Base-by-base conservation (phyloP, 176 grass and related monocot genomes). In the Elaeis guineensis region DNA sequence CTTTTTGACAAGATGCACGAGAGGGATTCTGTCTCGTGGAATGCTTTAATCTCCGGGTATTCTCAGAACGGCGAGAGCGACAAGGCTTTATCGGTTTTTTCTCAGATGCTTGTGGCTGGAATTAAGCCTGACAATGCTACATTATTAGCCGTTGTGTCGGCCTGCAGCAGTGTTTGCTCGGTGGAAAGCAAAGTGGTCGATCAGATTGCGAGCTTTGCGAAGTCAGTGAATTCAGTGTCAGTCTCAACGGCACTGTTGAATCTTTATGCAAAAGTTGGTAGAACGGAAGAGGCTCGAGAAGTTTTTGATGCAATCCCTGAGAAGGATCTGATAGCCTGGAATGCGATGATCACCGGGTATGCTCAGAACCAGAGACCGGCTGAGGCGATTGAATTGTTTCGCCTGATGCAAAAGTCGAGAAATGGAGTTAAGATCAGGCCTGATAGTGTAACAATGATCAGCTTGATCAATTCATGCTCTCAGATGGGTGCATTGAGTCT, bases 301-400 rank as follows among this genome's bases (percentile, higher is more conserved):
- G 32, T 49, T 21, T 63, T 63, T 21, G 61, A 50, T 44, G 30
- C 12, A 32, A 63, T 63, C 30, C 61, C 61, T 18, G 30, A 49
- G 32, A 63, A 63, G 30, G 61, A 63, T 14, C 61, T 63, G 5
- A 19, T 63, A n/a, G 61, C 61, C 21, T 63, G 61, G 61, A 63
- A 63, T 63, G 61, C 61, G n/a, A 63, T 63, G 61, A 63, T 63
- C 18, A 11, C 61, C 18, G 61, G 30, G 3, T 63, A 50, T 63
- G 29, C 61, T 21, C 61, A 50, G 35, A 63, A 63, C 44, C 8
- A 50, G 61, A 63, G 29, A 63, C 61, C 61, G 14, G n/a, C 21
- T 0, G 61, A 63, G 30, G 61, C 61, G 16, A 63, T 63, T 16
- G 30, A 48, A n/a, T 63, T 63, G 35, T 63, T 63, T 23, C 29